Conservation (phyloP, 495 filamentous ascomycete species). For the Sordaria brevicollis region DNA sequence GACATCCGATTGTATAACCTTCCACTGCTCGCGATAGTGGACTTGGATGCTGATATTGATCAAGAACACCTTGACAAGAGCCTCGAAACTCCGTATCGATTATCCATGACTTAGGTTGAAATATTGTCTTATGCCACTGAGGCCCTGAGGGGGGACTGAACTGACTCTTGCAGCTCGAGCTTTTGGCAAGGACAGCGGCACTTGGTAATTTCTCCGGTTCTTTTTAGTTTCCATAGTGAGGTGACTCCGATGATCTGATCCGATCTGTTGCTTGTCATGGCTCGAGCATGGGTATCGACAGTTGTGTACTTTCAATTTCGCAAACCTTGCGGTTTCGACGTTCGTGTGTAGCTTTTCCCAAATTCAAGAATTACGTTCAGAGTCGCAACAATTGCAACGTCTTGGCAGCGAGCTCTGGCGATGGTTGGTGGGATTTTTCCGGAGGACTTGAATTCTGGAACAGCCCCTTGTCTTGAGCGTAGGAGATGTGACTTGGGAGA, state of each 20-base stretch:
- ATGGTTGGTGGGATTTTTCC: neutral
- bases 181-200: too few species aligned
- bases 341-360: neutral
- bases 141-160: too few species aligned
- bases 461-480: neutral
- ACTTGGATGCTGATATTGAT: too few species aligned
- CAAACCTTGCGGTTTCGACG: neutral
- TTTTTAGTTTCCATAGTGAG: too few species aligned
- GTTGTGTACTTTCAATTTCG: neutral
- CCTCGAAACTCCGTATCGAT: too few species aligned
- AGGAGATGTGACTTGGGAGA: neutral
- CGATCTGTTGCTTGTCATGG: neutral
- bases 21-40: too few species aligned
- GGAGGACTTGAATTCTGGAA: neutral
- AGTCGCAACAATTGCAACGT: neutral
- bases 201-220: neutral
- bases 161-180: too few species aligned
- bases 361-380: neutral
- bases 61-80: too few species aligned
- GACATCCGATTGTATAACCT: too few species aligned
- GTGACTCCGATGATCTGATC: neutral
- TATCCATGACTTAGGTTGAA: too few species aligned
- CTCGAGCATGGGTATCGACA: neutral
- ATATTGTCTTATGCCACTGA: too few species aligned
- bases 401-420: neutral